Base-by-base conservation (phyloP, 805 yeast genomes). In the Candida easanensis region DNA sequence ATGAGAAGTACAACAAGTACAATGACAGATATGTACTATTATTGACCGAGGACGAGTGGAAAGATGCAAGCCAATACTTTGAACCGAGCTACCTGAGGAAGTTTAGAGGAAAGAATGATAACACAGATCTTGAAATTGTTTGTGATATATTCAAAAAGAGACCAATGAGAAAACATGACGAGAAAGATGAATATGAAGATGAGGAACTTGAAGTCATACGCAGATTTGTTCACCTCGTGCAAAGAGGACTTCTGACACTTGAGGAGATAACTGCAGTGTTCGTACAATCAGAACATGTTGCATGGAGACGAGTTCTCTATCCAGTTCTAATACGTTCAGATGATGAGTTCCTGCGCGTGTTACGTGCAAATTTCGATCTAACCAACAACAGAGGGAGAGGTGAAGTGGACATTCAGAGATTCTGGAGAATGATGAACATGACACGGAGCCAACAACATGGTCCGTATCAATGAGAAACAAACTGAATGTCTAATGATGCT, bases 31-130 rank as follows among this genome's bases (percentile, higher is more conserved):
- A 19, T 23, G 49, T 46, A 10, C 49, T 50, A 1, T 14, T 33
- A 10, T 20, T 49, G 8, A 23, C 47, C 2, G 44, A 36, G 7
- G 30, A 42, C 9, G 46, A 45, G 10, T 49, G 53, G 53, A 32
- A 27, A 14, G 33, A 39, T 4, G 33, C 42, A 14, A 17, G 20
- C 5, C 37, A 27, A n/a, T 36, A 38, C 23, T 49, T 49, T 37
- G 53, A 49, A 21, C 41, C 50, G 13, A 45, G 50, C 20, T 49
- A 49, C 33, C 20, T 46, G 15, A 35, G 53, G 32, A 49, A 49
- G 34, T 46, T 46, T 23, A 38, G 48, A 17, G 39, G 44, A 4
- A 49, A 49, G 32, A 33, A 20, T 3, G 49, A 49, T 35, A 49
- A 49, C 21, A 40, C 41, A 2, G 53, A 49, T 26, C 33, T 48